Conservation (phyloP, 75 land plant species). For the Pinus tabuliformis region DNA sequence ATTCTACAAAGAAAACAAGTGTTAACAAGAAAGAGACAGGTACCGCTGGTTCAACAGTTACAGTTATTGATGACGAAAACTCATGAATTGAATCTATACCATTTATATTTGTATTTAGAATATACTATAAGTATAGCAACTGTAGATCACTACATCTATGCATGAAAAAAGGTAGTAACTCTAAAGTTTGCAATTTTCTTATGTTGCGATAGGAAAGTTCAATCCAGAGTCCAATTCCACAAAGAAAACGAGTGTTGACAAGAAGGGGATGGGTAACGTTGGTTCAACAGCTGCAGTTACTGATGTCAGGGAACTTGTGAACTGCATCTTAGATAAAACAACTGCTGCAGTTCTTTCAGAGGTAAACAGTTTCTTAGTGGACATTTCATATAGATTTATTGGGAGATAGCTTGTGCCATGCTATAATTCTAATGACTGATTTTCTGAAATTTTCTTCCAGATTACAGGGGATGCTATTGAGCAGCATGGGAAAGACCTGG, state of each 20-base stretch:
- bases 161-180: background rate
- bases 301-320: constrained; percentile 38
- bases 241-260: background rate
- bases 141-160: background rate
- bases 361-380: constrained; percentile 14
- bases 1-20: background rate
- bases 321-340: constrained; percentile 48
- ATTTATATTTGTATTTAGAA: background rate
- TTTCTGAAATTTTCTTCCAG: constrained; percentile 13
- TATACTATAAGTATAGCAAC: background rate
- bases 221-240: background rate
- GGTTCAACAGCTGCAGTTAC: constrained; percentile 11
- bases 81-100: constrained; percentile 35
- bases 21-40: background rate
- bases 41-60: constrained; percentile 1
- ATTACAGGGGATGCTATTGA: constrained; percentile 23
- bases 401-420: background rate
- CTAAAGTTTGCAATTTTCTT: background rate
- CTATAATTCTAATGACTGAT: background rate
- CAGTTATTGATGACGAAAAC: constrained; percentile 28
- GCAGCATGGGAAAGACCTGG: constrained; percentile 30
- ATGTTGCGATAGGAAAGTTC: background rate
- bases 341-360: constrained; percentile 35
- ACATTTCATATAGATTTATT: background rate
- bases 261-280: background rate